Evolutionary conservation across 352 stramenopile species (phyloP).

Genomic region (Phytophthora meadii): DNA sequence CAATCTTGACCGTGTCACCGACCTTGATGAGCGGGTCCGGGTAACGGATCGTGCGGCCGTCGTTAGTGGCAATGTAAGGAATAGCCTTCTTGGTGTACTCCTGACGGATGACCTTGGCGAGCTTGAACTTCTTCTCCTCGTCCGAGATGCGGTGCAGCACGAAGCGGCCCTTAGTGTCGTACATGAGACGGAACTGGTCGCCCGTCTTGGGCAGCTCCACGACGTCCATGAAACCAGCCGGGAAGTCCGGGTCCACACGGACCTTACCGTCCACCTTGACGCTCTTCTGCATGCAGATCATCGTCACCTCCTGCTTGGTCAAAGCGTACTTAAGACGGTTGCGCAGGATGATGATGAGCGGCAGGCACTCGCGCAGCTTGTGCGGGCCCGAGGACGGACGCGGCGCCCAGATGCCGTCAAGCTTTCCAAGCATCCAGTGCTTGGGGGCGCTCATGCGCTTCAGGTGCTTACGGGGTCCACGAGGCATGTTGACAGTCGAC

Average conservation of each 20-base stretch:
- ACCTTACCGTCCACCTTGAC: slow-evolving; percentile 98
- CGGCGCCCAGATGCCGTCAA: slow-evolving; percentile 93
- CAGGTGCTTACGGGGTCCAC: slow-evolving; percentile 88
- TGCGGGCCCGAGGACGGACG: slow-evolving; percentile 97
- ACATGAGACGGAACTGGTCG: slow-evolving; percentile 98
- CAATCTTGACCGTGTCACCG: slow-evolving; percentile 99
- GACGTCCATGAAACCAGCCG: slow-evolving; percentile 99
- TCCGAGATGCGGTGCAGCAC: slow-evolving; percentile 96
- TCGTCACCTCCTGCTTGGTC: slow-evolving; percentile 97
- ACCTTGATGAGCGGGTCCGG: slow-evolving; percentile 98
- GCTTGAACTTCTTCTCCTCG: slow-evolving; percentile 99
- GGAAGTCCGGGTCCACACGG: slow-evolving; percentile 98
- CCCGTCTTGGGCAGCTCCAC: slow-evolving; percentile 97
- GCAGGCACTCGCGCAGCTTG: slow-evolving; percentile 99
- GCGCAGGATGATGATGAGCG: slow-evolving; percentile 97
- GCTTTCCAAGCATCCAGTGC: slow-evolving; percentile 92
- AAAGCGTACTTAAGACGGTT: slow-evolving; percentile 99
- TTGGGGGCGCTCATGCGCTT: slow-evolving; percentile 89
- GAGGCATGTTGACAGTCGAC: slow-evolving; percentile 68
- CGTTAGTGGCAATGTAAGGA: slow-evolving; percentile 98
- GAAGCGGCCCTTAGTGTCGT: slow-evolving; percentile 99
- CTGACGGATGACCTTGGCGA: slow-evolving; percentile 97
- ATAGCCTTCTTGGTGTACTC: slow-evolving; percentile 98
- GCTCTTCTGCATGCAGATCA: slow-evolving; percentile 99
- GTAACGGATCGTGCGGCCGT: slow-evolving; percentile 99